Base-by-base conservation (phyloP, 441 rosid genomes). In the Macaranga tanarius region DNA sequence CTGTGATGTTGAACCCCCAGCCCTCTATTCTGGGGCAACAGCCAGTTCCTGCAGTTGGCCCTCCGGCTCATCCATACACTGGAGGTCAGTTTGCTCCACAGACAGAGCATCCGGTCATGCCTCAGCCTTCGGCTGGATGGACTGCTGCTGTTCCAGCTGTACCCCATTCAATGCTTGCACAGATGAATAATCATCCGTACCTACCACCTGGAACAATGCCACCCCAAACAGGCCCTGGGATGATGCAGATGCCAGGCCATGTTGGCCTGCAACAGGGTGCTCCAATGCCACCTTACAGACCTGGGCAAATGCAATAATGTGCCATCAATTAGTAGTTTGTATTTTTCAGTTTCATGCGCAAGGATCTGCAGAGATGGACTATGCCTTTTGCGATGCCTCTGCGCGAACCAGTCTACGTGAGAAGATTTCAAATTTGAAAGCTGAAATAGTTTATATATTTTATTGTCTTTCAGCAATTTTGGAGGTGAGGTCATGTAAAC, bases 1-100 rank as follows among this genome's bases (percentile, higher is more conserved):
- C 87, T 44, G 77, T 83, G 3, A 78, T 85, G 85, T 42, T 81
- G 70, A 88, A 81, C 79, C 70, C 85, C 16, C 98, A 89, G 74
- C 93, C 93, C 26, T 86, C 95, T 25, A 65, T 86, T 72, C 77
- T 89, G 34, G 82, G 95, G 72, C 90, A 94, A 72, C 97, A 89
- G 67, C 97, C 93, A 3, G 80, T 54, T 55, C 82, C 83, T 26
- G 66, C 76, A 45, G 72, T 56, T 59, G 96, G 88, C 19, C 78
- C 78, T 9, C 76, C 84, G 28, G 73, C 82, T 71, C 86, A 80
- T 65, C 86, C 83, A 42, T 77, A 83, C 80, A 71, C 66, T 67
- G 92, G 88, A 56, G 74, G 74, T 48, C 90, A 76, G 58, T 88
- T 72, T 74, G 83, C 73, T 51, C 81, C 81, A 0, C 54, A 67